Evolutionary conservation across 208 protist genomes (phyloP).

Genomic region (Leishmania arabica): DNA sequence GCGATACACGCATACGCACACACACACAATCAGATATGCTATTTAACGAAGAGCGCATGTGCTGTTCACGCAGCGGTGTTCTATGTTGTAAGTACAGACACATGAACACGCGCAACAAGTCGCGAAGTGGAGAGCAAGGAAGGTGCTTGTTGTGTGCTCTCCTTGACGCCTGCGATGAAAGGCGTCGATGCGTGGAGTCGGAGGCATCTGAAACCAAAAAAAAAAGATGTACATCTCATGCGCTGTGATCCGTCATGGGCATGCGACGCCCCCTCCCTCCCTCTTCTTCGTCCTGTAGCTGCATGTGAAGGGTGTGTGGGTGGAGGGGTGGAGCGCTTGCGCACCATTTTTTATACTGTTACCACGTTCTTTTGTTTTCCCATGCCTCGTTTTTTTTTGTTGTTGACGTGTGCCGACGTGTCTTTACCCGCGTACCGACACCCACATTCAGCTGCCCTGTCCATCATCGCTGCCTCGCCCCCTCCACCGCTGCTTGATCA

Average conservation of each 20-base stretch:
- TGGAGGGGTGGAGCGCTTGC: background rate
- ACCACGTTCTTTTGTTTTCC: background rate
- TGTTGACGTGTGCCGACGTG: background rate
- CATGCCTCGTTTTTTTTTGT: background rate
- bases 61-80: background rate
- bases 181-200: background rate
- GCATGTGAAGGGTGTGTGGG: background rate
- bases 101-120: background rate
- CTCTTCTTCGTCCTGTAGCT: background rate
- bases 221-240: background rate
- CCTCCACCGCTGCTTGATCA: background rate
- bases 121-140: background rate
- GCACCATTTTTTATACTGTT: background rate
- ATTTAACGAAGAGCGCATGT: background rate
- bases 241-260: no score
- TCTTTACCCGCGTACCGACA: background rate
- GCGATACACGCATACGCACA: background rate
- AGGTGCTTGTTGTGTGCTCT: slow-evolving; percentile 4
- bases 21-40: background rate
- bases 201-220: background rate
- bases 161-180: background rate
- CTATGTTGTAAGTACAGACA: background rate
- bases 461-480: background rate
- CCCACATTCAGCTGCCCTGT: background rate
- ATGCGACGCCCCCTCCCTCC: background rate